Evolutionary conservation across 1,284 basidiomycete genomes (phyloP).

Genomic region (Takashimella koratensis): DNA sequence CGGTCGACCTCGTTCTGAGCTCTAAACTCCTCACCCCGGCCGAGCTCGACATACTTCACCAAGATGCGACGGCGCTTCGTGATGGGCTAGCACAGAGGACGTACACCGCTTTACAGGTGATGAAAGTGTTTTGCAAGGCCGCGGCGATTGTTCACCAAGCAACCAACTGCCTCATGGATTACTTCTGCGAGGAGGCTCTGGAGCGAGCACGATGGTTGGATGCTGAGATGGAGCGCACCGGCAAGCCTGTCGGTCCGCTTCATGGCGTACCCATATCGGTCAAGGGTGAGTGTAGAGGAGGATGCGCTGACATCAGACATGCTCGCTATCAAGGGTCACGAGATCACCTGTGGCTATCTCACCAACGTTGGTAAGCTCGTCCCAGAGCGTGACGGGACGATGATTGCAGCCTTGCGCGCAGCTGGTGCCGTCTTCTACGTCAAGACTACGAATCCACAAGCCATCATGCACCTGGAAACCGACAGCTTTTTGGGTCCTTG

Average conservation of each 20-base stretch:
- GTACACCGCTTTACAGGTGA: slow-evolving; percentile 27
- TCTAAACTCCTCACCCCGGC: slow-evolving; percentile 16
- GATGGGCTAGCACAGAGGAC: slow-evolving; percentile 29
- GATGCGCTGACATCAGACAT: slow-evolving; percentile 32
- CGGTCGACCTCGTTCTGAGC: slow-evolving; percentile 12
- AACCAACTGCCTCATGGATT: slow-evolving; percentile 67
- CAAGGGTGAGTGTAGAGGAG: slow-evolving; percentile 43
- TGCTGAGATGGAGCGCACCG: slow-evolving; percentile 53
- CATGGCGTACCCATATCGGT: slow-evolving; percentile 63
- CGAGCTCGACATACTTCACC: slow-evolving; percentile 30
- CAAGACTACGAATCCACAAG: slow-evolving; percentile 28
- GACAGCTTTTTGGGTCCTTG: slow-evolving; percentile 38
- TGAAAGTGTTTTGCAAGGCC: slow-evolving; percentile 27
- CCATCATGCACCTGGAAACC: slow-evolving; percentile 37
- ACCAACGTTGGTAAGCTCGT: slow-evolving; percentile 13
- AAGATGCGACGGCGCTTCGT: slow-evolving; percentile 41
- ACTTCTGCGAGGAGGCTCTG: slow-evolving; percentile 61
- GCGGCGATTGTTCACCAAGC: slow-evolving; percentile 32
- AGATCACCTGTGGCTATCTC: slow-evolving; percentile 19
- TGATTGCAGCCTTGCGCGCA: slow-evolving; percentile 18
- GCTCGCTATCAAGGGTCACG: slow-evolving; percentile 45
- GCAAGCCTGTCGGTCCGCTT: slow-evolving; percentile 56
- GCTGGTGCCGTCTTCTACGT: slow-evolving; percentile 30
- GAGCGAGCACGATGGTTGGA: slow-evolving; percentile 59
- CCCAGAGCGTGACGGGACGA: slow-evolving; percentile 6